A percentile compares a stretch with the other conserved stretches of the same genome.
Conservation (phyloP, 768 basidiomycete species). For the Termitomyces heimii region DNA sequence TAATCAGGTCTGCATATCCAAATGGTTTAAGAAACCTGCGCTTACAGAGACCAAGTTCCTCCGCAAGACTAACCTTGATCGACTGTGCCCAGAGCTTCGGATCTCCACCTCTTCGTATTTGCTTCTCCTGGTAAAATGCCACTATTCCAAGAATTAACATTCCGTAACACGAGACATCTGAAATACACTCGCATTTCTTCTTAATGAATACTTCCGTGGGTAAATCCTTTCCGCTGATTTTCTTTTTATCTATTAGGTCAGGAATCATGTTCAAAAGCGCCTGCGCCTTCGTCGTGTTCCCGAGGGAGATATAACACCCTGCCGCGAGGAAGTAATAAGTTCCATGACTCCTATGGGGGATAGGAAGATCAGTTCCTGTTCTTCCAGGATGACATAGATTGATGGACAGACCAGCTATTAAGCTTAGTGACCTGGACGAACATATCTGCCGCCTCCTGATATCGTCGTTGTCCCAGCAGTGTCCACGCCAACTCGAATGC, state of each 20-base stretch:
- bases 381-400: not conserved
- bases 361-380: not conserved
- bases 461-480: slow-evolving; percentile 54
- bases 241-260: slow-evolving; percentile 49
- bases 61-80: slow-evolving; percentile 64
- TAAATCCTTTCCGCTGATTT: slow-evolving; percentile 59
- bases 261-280: slow-evolving; percentile 59
- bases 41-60: slow-evolving; percentile 73
- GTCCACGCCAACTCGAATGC: slow-evolving; percentile 80
- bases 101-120: slow-evolving; percentile 46
- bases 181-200: slow-evolving; percentile 54
- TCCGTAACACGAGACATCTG: not conserved
- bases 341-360: slow-evolving; percentile 63
- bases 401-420: slow-evolving; percentile 56
- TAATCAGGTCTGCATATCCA: not conserved
- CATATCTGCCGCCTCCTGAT: slow-evolving; percentile 60
- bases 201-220: slow-evolving; percentile 75
- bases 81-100: slow-evolving; percentile 43
- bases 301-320: slow-evolving; percentile 61
- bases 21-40: slow-evolving; percentile 3
- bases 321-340: slow-evolving; percentile 77
- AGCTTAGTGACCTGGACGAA: slow-evolving; percentile 60
- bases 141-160: slow-evolving; percentile 33
- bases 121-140: slow-evolving; percentile 70
- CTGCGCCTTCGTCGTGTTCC: slow-evolving; percentile 54